Evolutionary conservation across 1,284 basidiomycete genomes (phyloP).

Genomic region (Mycena citricolor): DNA sequence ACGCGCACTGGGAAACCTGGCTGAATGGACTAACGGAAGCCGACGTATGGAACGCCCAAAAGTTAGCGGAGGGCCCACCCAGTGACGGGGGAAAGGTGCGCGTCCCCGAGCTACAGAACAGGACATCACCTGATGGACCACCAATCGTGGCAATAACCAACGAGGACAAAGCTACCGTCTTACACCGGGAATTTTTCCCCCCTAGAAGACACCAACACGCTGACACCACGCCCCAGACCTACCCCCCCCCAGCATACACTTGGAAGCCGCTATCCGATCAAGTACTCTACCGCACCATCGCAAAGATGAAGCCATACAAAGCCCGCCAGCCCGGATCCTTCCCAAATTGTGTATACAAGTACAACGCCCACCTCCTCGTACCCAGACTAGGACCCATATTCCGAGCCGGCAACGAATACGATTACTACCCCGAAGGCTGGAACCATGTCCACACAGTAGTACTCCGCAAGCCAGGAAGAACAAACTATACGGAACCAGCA

Average conservation of each 20-base stretch:
- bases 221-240: conserved; percentile 7
- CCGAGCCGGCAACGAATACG: not conserved
- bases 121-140: not conserved
- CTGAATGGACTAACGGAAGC: not conserved
- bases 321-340: conserved; percentile 36
- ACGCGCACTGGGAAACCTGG: conserved; percentile 1
- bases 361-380: conserved; percentile 29
- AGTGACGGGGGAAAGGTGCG: not conserved
- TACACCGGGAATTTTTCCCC: not conserved
- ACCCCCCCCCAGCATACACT: conserved; percentile 18
- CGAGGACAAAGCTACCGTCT: not conserved
- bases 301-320: conserved; percentile 31
- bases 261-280: conserved; percentile 24
- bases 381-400: conserved; percentile 22
- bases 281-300: conserved; percentile 26
- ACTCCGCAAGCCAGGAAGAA: conserved; percentile 28
- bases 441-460: conserved; percentile 18
- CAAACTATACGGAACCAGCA: conserved; percentile 25
- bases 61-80: not conserved
- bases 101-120: not conserved
- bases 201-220: not conserved
- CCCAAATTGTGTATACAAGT: conserved; percentile 35
- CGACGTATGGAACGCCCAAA: not conserved
- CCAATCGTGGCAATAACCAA: conserved; percentile 10
- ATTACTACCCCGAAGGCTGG: conserved; percentile 23